phyloP scores from a whole-genome alignment of 2,329 filamentous ascomycete genomes.

The Pyrenochaeta sp. region DNA sequence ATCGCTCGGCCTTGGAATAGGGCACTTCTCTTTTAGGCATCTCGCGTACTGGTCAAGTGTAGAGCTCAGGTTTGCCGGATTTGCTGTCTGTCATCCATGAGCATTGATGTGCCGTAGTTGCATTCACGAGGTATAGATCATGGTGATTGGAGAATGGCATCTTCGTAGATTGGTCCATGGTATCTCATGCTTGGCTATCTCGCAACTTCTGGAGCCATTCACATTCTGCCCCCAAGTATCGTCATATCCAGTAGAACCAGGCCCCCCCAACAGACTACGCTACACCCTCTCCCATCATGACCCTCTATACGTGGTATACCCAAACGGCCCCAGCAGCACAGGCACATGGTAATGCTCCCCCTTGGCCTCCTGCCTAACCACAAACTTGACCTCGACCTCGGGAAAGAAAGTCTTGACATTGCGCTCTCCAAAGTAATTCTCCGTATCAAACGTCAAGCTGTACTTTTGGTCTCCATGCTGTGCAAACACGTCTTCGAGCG shows the following conservation, averaged over 20 bases:
- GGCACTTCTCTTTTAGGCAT: neutral
- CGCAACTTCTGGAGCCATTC: neutral
- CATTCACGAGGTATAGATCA: too few relatives aligned
- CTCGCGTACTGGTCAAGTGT: too few relatives aligned
- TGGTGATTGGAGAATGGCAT: too few relatives aligned
- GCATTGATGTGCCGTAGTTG: too few relatives aligned
- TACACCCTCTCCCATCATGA: slow-evolving; percentile 24
- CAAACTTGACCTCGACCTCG: slow-evolving; percentile 64
- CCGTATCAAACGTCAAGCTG: slow-evolving; percentile 77
- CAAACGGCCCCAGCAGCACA: slow-evolving; percentile 77
- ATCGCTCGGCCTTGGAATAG: neutral
- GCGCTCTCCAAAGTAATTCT: slow-evolving; percentile 71
- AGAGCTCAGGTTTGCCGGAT: too few relatives aligned
- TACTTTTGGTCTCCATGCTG: slow-evolving; percentile 62
- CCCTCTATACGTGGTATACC: slow-evolving; percentile 83
- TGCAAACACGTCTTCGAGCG: slow-evolving; percentile 45
- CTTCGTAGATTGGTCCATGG: too few relatives aligned
- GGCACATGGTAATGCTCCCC: slow-evolving; percentile 81
- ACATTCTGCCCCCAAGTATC: neutral
- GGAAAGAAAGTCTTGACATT: slow-evolving; percentile 65
- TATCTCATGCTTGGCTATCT: too few relatives aligned
- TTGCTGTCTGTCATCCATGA: too few relatives aligned
- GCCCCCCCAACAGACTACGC: too few relatives aligned
- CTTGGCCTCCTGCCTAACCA: slow-evolving; percentile 55
- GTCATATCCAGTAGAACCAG: too few relatives aligned